phyloP scores from a whole-genome alignment of 1,284 basidiomycete genomes.

The Cystobasidiaceae sp. region DNA sequence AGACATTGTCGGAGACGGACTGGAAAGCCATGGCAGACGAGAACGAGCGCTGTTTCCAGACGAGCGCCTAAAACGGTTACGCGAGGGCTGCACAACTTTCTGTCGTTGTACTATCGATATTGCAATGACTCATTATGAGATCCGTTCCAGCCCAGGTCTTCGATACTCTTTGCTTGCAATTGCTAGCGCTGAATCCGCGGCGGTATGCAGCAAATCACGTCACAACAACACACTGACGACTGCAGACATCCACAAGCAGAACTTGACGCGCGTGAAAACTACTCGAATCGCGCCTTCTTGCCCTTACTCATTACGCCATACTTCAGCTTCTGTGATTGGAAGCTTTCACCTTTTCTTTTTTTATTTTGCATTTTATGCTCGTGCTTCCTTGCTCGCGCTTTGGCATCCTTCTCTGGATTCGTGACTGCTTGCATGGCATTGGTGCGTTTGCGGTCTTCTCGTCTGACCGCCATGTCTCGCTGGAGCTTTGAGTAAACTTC shows the following conservation, averaged over 20 bases:
- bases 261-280: neutral
- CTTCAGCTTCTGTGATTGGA: conserved; percentile 39
- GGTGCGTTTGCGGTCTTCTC: conserved; percentile 66
- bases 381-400: conserved; percentile 64
- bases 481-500: conserved; percentile 71
- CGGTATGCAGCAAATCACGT: too few species aligned
- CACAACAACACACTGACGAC: too few species aligned
- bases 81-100: too few species aligned
- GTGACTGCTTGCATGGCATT: conserved; percentile 61
- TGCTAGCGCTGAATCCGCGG: too few species aligned
- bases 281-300: conserved; percentile 6
- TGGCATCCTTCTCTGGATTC: conserved; percentile 71
- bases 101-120: conserved; percentile 17
- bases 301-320: conserved; percentile 6
- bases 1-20: conserved; percentile 37
- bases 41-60: conserved; percentile 35
- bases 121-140: too few species aligned
- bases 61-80: neutral
- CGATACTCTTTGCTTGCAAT: too few species aligned
- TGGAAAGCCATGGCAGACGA: conserved; percentile 34
- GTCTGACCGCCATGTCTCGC: conserved; percentile 62
- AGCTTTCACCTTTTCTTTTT: conserved; percentile 61
- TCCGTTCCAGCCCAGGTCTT: too few species aligned
- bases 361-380: conserved; percentile 70
- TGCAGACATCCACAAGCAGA: too few species aligned